phyloP scores from a whole-genome alignment of 2,329 filamentous ascomycete genomes.

The Colletotrichum caudatum region DNA sequence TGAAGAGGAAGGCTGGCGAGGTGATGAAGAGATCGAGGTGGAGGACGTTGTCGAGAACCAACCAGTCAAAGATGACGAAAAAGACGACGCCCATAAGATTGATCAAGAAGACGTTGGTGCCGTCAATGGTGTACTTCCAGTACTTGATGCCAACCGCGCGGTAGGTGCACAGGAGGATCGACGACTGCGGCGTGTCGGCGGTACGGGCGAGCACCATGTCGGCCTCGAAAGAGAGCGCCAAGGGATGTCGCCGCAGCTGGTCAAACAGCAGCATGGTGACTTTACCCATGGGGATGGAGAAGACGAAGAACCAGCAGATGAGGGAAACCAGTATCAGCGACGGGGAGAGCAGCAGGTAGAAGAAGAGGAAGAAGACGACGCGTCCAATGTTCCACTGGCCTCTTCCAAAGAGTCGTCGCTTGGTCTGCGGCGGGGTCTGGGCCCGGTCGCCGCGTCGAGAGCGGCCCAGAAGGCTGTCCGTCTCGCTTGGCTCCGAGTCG shows the following conservation, averaged over 20 bases:
- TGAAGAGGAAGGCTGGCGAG: conserved; percentile 86
- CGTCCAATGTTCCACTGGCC: conserved; percentile 96
- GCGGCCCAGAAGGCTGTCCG: conserved; percentile 85
- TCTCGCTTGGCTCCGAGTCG: conserved; percentile 86
- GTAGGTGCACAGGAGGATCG: conserved; percentile 95
- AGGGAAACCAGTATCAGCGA: conserved; percentile 86
- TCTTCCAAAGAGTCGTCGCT: conserved; percentile 91
- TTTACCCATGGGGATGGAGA: conserved; percentile 98
- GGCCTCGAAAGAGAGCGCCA: conserved; percentile 93
- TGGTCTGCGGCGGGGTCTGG: conserved; percentile 61
- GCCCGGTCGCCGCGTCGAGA: conserved; percentile 63
- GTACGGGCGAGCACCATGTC: conserved; percentile 81
- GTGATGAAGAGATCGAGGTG: conserved; percentile 80
- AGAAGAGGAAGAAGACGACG: conserved; percentile 95
- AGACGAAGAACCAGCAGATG: conserved; percentile 96
- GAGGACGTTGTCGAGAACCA: conserved; percentile 77
- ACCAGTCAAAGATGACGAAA: conserved; percentile 95
- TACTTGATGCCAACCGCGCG: conserved; percentile 94
- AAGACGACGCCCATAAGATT: conserved; percentile 94
- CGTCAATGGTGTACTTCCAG: conserved; percentile 99
- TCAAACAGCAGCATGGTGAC: conserved; percentile 90
- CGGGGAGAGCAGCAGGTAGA: conserved; percentile 92
- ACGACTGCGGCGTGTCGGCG: conserved; percentile 79
- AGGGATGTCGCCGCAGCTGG: conserved; percentile 90
- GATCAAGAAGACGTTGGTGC: conserved; percentile 98